These are phyloP conservation scores for Filosporella fistucella DNA, from an alignment of 495 filamentous ascomycete species.

Conservation along the genomic window DNA sequence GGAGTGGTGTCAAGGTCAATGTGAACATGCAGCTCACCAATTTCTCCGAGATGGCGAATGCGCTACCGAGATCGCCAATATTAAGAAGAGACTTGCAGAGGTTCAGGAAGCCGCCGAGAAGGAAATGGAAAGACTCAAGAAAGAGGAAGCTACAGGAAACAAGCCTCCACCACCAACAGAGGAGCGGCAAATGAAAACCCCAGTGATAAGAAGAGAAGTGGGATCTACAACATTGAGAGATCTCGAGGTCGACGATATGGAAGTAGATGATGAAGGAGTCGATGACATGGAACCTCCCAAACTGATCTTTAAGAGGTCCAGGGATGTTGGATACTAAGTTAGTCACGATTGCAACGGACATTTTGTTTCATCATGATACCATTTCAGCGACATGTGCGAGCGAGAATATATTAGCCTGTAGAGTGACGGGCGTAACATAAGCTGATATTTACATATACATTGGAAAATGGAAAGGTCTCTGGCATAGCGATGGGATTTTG, in stretches of 20 bases:
- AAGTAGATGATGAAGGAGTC: constrained; percentile 19
- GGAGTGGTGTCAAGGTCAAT: constrained; percentile 73
- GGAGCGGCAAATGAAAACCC: constrained; percentile 5
- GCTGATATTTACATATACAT: too few species aligned
- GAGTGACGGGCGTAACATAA: too few species aligned
- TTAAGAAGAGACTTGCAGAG: constrained; percentile 53
- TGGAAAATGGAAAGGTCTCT: too few species aligned
- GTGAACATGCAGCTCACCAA: constrained; percentile 81
- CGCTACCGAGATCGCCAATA: constrained; percentile 62
- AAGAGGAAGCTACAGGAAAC: constrained; percentile 9
- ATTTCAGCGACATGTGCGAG: too few species aligned
- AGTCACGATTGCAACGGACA: too few species aligned
- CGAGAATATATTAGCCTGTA: too few species aligned
- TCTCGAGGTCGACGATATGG: constrained; percentile 23
- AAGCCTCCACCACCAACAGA: not conserved
- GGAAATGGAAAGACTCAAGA: constrained; percentile 48
- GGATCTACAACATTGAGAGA: constrained; percentile 3
- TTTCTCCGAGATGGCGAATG: constrained; percentile 83
- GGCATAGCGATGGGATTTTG: too few species aligned
- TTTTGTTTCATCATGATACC: too few species aligned
- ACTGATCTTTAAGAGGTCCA: constrained; percentile 19
- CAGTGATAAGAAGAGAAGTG: constrained; percentile 9
- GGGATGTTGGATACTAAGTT: constrained; percentile 14
- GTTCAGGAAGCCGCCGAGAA: constrained; percentile 53
- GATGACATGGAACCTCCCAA: constrained; percentile 13